phyloP scores from a whole-genome alignment of 169 alveolate species.

The Cryptosporidium sp. region DNA sequence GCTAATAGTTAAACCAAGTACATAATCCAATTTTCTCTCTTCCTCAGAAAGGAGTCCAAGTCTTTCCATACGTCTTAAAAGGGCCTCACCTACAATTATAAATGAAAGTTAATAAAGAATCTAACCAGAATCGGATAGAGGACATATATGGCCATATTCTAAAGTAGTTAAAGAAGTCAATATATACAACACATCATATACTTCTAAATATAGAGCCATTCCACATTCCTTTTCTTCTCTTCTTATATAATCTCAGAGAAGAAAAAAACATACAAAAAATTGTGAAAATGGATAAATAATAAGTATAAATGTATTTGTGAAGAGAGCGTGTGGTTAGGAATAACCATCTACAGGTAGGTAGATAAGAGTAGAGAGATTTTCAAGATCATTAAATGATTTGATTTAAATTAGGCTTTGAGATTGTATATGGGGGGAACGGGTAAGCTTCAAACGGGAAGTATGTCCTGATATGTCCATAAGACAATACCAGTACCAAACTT shows the following conservation, averaged over 20 bases:
- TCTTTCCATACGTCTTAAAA: conserved; percentile 98
- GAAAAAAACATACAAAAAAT: too few species aligned
- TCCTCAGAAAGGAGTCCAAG: conserved; percentile 96
- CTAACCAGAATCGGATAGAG: not conserved
- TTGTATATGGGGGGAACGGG: conserved; percentile 78
- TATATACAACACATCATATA: too few species aligned
- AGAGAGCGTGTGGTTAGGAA: not conserved
- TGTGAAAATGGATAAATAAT: not conserved
- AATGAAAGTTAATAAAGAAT: conserved; percentile 19
- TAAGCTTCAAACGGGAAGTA: conserved; percentile 38
- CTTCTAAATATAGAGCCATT: too few species aligned
- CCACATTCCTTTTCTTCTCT: too few species aligned
- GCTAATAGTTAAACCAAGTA: conserved; percentile 96
- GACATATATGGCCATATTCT: not conserved
- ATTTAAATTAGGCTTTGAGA: not conserved
- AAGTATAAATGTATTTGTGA: not conserved
- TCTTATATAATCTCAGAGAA: too few species aligned
- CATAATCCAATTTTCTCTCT: conserved; percentile 98
- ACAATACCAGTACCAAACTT: not conserved
- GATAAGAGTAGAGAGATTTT: not conserved
- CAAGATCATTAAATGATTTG: too few species aligned
- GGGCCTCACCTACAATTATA: conserved; percentile 91
- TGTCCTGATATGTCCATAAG: conserved; percentile 30
- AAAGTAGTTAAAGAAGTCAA: too few species aligned
- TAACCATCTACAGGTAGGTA: too few species aligned